phyloP scores from a whole-genome alignment of 2,329 filamentous ascomycete genomes.

The Trichoderma harzianum region DNA sequence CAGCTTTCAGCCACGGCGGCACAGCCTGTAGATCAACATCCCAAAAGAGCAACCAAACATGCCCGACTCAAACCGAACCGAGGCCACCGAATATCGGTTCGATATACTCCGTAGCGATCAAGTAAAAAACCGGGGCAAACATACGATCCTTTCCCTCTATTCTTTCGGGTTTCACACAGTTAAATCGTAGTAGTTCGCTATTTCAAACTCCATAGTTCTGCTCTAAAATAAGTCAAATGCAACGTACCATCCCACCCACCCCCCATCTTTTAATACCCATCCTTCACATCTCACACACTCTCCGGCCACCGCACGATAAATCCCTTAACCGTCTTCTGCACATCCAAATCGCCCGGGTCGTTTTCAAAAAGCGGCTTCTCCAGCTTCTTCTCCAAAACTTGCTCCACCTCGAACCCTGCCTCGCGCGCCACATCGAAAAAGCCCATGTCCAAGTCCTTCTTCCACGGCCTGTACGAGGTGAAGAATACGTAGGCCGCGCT shows the following conservation, averaged over 20 bases:
- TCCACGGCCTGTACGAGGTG: slow-evolving; percentile 89
- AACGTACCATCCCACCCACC: neutral
- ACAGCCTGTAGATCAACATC: neutral
- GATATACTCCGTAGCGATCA: neutral
- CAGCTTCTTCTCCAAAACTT: slow-evolving; percentile 77
- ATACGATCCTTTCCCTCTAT: neutral
- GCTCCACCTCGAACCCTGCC: slow-evolving; percentile 71
- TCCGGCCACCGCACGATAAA: slow-evolving; percentile 68
- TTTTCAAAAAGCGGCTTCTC: slow-evolving; percentile 86
- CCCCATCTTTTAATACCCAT: neutral
- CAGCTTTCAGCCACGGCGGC: neutral
- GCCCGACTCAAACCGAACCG: neutral
- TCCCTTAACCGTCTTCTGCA: slow-evolving; percentile 79
- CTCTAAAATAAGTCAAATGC: neutral
- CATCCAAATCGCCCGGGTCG: slow-evolving; percentile 77
- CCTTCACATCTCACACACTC: slow-evolving; percentile 22
- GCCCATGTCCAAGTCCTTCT: slow-evolving; percentile 75
- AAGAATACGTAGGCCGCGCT: slow-evolving; percentile 83
- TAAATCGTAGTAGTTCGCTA: neutral
- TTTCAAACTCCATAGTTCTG: neutral
- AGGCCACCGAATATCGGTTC: neutral
- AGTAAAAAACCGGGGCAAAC: neutral
- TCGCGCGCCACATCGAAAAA: slow-evolving; percentile 78
- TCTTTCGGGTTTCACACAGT: neutral
- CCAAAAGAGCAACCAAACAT: neutral